phyloP scores from a whole-genome alignment of 495 filamentous ascomycete species.

The Daldinia grandis region DNA sequence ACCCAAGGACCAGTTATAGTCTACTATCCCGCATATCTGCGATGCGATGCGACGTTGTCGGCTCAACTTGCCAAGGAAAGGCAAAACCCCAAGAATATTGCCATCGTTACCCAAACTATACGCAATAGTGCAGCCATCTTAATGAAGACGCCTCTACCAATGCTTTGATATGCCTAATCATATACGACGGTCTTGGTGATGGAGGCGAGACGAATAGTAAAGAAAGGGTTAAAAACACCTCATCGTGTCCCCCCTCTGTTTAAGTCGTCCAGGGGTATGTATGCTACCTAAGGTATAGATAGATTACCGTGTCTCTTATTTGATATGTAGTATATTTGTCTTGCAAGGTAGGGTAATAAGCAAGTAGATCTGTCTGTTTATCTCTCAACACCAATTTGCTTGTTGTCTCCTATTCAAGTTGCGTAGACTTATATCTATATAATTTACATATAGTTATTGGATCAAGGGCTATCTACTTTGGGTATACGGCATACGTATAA shows the following conservation, averaged over 20 bases:
- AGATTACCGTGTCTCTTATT: neutral
- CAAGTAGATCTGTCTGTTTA: neutral
- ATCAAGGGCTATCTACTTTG: neutral
- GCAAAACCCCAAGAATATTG: constrained; percentile 26
- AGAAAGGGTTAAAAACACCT: neutral
- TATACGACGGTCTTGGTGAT: constrained; percentile 5
- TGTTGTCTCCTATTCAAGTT: neutral
- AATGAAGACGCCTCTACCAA: constrained; percentile 37
- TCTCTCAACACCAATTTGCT: neutral
- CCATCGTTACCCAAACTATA: constrained; percentile 34
- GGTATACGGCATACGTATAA: constrained; percentile 7
- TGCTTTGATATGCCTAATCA: constrained; percentile 12
- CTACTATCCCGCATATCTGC: constrained; percentile 31
- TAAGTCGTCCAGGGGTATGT: neutral
- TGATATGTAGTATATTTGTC: constrained; percentile 1
- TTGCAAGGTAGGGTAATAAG: neutral
- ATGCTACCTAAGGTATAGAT: neutral
- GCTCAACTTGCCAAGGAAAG: constrained; percentile 46
- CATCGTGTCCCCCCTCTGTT: constrained; percentile 1
- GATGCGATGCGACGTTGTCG: constrained; percentile 43
- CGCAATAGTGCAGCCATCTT: constrained; percentile 41
- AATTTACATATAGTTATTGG: neutral
- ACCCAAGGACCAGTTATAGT: constrained; percentile 29
- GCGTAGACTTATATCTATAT: neutral
- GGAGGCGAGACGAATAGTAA: neutral